Conservation (phyloP, 164 flowering plant genomes). For the Magnolia sinica region DNA sequence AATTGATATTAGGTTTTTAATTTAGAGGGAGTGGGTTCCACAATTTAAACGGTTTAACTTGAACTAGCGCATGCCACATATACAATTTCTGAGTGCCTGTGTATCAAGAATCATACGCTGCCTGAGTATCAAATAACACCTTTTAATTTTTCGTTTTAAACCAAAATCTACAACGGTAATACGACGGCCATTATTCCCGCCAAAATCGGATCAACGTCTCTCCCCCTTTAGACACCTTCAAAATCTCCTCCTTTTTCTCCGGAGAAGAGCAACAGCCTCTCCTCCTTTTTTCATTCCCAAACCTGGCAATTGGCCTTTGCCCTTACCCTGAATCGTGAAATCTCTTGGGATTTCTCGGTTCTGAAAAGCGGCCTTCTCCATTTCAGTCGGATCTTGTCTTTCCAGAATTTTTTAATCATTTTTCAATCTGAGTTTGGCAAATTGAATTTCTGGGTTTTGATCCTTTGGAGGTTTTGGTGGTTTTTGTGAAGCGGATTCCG, state of each 20-base stretch:
- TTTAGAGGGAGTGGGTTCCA: no score
- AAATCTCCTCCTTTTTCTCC: background rate
- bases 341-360: background rate
- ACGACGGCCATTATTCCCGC: background rate
- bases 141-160: background rate
- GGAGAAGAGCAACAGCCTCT: background rate
- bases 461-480: background rate
- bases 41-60: no score
- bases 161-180: conserved; percentile 5
- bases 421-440: background rate
- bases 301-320: background rate
- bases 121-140: no score
- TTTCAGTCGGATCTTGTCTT: background rate
- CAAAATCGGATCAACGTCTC: conserved; percentile 5
- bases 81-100: no score
- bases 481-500: background rate
- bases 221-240: background rate
- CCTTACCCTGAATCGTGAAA: background rate
- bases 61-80: no score
- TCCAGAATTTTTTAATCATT: background rate
- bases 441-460: background rate
- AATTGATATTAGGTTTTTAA: no score
- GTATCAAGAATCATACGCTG: no score
- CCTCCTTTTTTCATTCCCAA: background rate
- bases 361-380: background rate